phyloP scores from a whole-genome alignment of 2,329 filamentous ascomycete species.

The Penicillium sp. region DNA sequence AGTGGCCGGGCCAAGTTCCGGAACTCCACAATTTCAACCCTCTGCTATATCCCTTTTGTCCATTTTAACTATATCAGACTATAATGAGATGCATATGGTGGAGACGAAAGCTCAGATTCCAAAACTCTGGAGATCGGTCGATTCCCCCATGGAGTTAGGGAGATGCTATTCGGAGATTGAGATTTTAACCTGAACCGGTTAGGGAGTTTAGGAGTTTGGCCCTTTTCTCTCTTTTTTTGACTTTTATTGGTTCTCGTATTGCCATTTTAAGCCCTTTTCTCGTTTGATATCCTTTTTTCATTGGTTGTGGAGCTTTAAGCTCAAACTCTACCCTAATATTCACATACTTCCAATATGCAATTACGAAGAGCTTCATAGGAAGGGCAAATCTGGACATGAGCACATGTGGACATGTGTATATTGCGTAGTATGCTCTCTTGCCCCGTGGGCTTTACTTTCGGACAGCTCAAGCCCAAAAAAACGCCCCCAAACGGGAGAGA shows the following conservation, averaged over 20 bases:
- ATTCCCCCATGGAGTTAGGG: not conserved
- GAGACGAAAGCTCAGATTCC: slow-evolving; percentile 3
- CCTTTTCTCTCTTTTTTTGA: no score
- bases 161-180: not conserved
- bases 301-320: no score
- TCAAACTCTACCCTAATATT: no score
- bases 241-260: no score
- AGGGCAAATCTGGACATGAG: no score
- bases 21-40: not conserved
- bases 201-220: not conserved
- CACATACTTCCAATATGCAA: no score
- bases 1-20: slow-evolving; percentile 7
- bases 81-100: slow-evolving; percentile 8
- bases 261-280: no score
- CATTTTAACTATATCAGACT: not conserved
- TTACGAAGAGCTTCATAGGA: no score
- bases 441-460: no score
- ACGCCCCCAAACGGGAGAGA: not conserved
- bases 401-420: no score
- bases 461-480: not conserved
- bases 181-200: not conserved
- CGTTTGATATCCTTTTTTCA: no score
- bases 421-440: no score
- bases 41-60: not conserved
- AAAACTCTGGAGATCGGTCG: slow-evolving; percentile 6